Evolutionary conservation across 179 eudicot genomes (phyloP).

Genomic region (Silene vulgaris): DNA sequence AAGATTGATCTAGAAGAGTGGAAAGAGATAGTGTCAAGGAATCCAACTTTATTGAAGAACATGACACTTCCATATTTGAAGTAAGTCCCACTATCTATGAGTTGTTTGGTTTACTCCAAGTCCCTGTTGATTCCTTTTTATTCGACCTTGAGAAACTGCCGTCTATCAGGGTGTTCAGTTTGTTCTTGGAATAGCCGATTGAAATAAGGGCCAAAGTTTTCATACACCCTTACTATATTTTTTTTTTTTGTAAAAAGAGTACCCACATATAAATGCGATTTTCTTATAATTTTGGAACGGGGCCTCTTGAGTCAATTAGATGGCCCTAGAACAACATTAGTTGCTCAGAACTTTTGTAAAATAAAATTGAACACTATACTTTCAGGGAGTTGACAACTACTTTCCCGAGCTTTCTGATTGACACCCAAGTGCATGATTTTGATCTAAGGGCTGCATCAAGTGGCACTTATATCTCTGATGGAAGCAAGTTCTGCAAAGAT

Average conservation of each 20-base stretch:
- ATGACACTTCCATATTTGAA: conserved; percentile 38
- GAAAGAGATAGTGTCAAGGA: conserved; percentile 47
- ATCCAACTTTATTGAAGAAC: conserved; percentile 58
- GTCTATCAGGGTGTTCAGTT: no score
- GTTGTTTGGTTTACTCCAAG: not conserved
- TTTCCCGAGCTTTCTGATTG: conserved; percentile 56
- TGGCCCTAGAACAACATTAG: not conserved
- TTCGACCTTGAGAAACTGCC: no score
- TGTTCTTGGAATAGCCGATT: no score
- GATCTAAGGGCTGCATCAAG: conserved; percentile 31
- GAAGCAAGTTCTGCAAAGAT: conserved; percentile 7
- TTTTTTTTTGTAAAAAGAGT: no score
- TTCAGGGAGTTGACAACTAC: conserved; percentile 63
- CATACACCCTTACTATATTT: no score
- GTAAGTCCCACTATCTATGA: conserved; percentile 14
- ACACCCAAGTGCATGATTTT: conserved; percentile 46
- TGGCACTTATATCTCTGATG: not conserved
- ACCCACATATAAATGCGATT: no score
- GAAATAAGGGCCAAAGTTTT: no score
- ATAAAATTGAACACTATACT: not conserved
- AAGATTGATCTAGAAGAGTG: conserved; percentile 68
- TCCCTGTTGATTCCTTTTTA: no score
- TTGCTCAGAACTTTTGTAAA: not conserved
- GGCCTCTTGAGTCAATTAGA: no score
- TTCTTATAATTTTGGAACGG: no score